Evolutionary conservation across 2,329 filamentous ascomycete genomes (phyloP).

Genomic region (Exophiala spinifera): DNA sequence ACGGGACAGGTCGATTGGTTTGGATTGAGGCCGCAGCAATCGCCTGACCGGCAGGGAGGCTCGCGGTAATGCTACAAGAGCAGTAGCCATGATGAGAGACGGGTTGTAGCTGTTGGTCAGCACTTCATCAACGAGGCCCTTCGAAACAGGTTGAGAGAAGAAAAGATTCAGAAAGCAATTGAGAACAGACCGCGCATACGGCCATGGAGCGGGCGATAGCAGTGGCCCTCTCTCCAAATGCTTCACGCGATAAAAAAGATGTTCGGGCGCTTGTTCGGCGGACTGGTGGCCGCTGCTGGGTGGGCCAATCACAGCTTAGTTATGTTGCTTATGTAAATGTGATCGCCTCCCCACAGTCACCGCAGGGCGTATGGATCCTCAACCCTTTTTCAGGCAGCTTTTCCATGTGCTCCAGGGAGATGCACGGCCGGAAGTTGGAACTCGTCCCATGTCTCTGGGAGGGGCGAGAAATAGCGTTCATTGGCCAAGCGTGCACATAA

Average conservation of each 20-base stretch:
- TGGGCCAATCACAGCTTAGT: neutral
- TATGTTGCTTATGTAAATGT: neutral
- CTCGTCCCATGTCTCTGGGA: no score
- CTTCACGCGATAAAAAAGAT: neutral
- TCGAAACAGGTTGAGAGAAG: neutral
- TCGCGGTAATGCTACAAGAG: neutral
- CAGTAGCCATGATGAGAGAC: neutral
- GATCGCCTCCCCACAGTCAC: neutral
- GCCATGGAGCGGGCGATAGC: neutral
- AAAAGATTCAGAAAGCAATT: neutral
- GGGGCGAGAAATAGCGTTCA: no score
- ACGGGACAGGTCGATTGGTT: conserved; percentile 6
- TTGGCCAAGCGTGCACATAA: no score
- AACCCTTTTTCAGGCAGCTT: neutral
- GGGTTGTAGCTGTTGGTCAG: neutral
- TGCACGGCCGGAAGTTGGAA: no score
- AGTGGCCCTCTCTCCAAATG: neutral
- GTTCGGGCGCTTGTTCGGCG: neutral
- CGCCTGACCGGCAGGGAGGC: conserved; percentile 7
- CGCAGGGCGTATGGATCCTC: neutral
- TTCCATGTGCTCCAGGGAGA: neutral
- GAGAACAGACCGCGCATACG: neutral
- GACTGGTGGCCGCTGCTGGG: neutral
- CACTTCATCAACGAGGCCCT: neutral
- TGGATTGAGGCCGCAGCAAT: conserved; percentile 6